Conservation (phyloP, 805 yeast genomes). For the Saccharomycopsis capsularis region DNA sequence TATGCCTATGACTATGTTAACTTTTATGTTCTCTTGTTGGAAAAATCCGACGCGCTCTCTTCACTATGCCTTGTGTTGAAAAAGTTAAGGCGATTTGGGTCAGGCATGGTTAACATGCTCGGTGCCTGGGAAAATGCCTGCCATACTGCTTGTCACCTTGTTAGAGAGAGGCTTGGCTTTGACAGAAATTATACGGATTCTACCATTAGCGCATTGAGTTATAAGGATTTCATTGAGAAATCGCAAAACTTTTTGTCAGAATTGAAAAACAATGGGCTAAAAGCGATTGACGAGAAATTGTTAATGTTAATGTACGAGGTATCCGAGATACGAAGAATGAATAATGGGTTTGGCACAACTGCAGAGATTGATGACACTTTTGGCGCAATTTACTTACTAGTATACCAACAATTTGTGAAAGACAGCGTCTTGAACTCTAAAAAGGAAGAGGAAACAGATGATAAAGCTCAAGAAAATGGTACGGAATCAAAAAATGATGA, state of each 20-base stretch:
- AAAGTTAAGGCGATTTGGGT: conserved; percentile 69
- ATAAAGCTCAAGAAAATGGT: not conserved
- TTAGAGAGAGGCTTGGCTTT: conserved; percentile 38
- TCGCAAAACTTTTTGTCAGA: conserved; percentile 30
- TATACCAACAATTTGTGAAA: conserved; percentile 30
- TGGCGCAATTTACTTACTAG: conserved; percentile 49
- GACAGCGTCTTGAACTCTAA: not conserved
- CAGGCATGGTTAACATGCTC: conserved; percentile 63
- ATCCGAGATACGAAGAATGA: conserved; percentile 58
- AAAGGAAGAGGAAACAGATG: not conserved
- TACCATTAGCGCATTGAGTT: conserved; percentile 39
- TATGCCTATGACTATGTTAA: conserved; percentile 64
- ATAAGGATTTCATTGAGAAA: conserved; percentile 36
- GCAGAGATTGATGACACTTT: conserved; percentile 67
- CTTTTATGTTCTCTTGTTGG: conserved; percentile 53
- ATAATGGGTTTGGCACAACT: conserved; percentile 78
- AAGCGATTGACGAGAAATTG: conserved; percentile 33
- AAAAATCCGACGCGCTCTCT: conserved; percentile 47
- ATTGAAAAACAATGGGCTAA: conserved; percentile 26
- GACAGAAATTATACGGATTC: conserved; percentile 45
- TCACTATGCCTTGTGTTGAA: conserved; percentile 55
- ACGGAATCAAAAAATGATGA: not conserved
- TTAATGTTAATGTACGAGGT: conserved; percentile 43
- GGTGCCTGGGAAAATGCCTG: conserved; percentile 63
- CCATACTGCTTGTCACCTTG: conserved; percentile 42